phyloP scores from a whole-genome alignment of 2,329 filamentous ascomycete species.

The Proliferodiscus dingleyae region DNA sequence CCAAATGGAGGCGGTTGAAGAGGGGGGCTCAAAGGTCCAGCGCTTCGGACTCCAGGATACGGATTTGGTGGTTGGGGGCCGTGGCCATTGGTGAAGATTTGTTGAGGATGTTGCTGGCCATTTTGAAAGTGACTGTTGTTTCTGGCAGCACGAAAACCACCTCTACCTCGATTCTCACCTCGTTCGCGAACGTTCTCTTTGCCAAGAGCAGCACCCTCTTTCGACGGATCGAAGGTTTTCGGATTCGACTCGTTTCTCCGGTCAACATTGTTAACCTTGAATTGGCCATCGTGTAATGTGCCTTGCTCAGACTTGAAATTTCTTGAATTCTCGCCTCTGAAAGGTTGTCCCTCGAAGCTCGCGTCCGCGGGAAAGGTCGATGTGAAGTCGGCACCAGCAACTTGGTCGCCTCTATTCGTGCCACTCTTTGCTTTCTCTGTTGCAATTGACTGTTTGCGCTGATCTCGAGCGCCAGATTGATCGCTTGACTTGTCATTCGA shows the following conservation, averaged over 20 bases:
- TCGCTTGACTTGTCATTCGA: conserved; percentile 23
- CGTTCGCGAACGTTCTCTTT: conserved; percentile 32
- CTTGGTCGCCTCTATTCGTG: conserved; percentile 21
- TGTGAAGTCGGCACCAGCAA: conserved; percentile 26
- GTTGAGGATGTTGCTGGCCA: conserved; percentile 27
- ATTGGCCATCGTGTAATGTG: conserved; percentile 20
- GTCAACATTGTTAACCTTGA: conserved; percentile 24
- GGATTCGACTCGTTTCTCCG: conserved; percentile 28
- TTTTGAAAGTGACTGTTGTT: conserved; percentile 32
- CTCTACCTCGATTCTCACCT: conserved; percentile 38
- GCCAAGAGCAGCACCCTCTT: conserved; percentile 21
- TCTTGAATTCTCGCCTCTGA: conserved; percentile 18
- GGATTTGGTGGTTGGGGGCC: conserved; percentile 25
- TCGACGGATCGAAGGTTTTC: conserved; percentile 26
- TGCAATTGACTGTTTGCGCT: conserved; percentile 23
- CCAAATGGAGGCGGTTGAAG: conserved; percentile 33
- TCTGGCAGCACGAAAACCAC: conserved; percentile 41
- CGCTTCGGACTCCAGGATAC: conserved; percentile 24
- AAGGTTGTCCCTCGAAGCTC: background rate
- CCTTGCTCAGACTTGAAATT: conserved; percentile 20
- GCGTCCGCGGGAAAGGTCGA: conserved; percentile 5
- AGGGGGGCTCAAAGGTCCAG: conserved; percentile 33
- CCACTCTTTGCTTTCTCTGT: conserved; percentile 24
- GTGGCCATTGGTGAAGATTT: conserved; percentile 38
- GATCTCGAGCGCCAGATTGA: conserved; percentile 18